Evolutionary conservation across 1,284 basidiomycete genomes (phyloP).

Genomic region (Coniophora puteana): DNA sequence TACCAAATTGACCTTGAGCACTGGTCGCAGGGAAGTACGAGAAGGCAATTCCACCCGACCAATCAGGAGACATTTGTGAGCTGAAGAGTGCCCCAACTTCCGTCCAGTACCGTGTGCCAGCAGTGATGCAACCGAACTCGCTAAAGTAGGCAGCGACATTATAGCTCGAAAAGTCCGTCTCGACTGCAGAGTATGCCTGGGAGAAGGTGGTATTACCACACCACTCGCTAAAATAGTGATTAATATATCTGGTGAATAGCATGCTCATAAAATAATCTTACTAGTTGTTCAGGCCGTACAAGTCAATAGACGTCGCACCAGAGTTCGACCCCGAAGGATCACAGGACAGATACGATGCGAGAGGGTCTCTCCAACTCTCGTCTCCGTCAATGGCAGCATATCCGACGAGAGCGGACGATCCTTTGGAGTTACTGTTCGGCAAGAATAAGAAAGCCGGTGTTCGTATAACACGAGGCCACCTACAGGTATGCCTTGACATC

Average conservation of each 20-base stretch:
- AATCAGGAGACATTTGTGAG: conserved; percentile 69
- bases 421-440: conserved; percentile 60
- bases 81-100: conserved; percentile 78
- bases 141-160: conserved; percentile 88
- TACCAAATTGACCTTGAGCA: conserved; percentile 72
- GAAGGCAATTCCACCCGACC: conserved; percentile 89
- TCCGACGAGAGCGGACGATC: conserved; percentile 69
- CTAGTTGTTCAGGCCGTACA: conserved; percentile 84
- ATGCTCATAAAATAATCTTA: conserved; percentile 31
- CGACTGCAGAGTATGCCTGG: conserved; percentile 50
- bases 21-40: conserved; percentile 78
- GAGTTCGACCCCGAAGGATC: conserved; percentile 52
- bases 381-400: conserved; percentile 85
- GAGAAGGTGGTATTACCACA: conserved; percentile 69
- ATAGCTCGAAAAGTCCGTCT: conserved; percentile 57
- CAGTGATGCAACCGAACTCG: conserved; percentile 80
- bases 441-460: not conserved
- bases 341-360: conserved; percentile 83
- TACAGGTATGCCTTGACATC: conserved; percentile 85
- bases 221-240: conserved; percentile 57
- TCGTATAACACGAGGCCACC: conserved; percentile 19
- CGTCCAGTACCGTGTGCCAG: conserved; percentile 67
- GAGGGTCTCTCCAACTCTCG: conserved; percentile 57
- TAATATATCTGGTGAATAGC: conserved; percentile 9
- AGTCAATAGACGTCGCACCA: conserved; percentile 68